phyloP scores from a whole-genome alignment of 2,329 filamentous ascomycete species.

The Colletotrichum sp. region DNA sequence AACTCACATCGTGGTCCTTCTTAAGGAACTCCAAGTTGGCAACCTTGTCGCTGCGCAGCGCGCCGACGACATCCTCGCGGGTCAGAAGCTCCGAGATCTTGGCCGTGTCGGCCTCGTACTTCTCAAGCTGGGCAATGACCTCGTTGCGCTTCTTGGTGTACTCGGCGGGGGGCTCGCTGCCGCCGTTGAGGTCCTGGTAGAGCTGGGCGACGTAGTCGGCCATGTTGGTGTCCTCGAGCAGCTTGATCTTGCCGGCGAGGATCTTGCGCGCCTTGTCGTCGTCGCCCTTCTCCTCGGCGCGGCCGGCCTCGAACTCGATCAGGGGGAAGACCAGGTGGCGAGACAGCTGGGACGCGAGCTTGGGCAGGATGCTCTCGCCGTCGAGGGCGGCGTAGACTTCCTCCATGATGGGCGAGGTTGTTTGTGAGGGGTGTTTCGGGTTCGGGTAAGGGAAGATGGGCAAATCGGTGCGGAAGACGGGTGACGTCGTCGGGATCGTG shows the following conservation, averaged over 20 bases:
- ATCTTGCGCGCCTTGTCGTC: slow-evolving; percentile 69
- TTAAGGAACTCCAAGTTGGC: slow-evolving; percentile 98
- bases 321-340: slow-evolving; percentile 96
- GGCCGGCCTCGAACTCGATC: slow-evolving; percentile 86
- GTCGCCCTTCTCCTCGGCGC: slow-evolving; percentile 77
- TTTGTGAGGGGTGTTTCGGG: neutral
- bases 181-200: slow-evolving; percentile 86
- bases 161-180: slow-evolving; percentile 79
- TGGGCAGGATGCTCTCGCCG: slow-evolving; percentile 71
- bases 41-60: slow-evolving; percentile 94
- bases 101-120: slow-evolving; percentile 84
- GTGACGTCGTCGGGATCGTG: slow-evolving; percentile 20
- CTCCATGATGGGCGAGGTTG: slow-evolving; percentile 21
- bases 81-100: slow-evolving; percentile 88
- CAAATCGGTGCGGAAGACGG: neutral
- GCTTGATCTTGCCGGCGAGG: slow-evolving; percentile 86
- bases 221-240: slow-evolving; percentile 98
- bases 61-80: slow-evolving; percentile 88
- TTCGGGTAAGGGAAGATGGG: neutral
- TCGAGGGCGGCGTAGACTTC: slow-evolving; percentile 24
- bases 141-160: slow-evolving; percentile 90
- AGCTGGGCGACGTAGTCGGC: slow-evolving; percentile 94
- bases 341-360: slow-evolving; percentile 91
- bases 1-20: slow-evolving; percentile 86
- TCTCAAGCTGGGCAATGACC: slow-evolving; percentile 81